Evolutionary conservation across 495 filamentous ascomycete genomes (phyloP).

Genomic region (Neurospora sp.): DNA sequence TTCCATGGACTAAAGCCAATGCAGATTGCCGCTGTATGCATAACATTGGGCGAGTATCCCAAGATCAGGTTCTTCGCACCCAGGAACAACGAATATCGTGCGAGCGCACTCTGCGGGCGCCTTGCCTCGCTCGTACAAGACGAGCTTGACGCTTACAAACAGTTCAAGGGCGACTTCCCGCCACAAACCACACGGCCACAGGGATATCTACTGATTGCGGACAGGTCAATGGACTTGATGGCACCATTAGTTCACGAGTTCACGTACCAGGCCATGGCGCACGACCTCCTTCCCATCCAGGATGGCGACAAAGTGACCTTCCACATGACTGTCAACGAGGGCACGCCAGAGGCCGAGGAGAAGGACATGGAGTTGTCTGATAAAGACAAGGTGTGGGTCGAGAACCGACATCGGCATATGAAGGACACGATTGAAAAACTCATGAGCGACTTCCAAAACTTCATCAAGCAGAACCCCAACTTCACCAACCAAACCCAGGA

Average conservation of each 20-base stretch:
- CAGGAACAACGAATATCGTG: conserved; percentile 67
- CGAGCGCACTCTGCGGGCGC: conserved; percentile 73
- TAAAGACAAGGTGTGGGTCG: conserved; percentile 85
- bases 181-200: conserved; percentile 70
- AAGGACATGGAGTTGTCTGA: conserved; percentile 89
- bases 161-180: conserved; percentile 75
- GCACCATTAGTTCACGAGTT: conserved; percentile 90
- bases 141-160: conserved; percentile 76
- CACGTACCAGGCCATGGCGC: conserved; percentile 96
- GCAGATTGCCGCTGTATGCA: conserved; percentile 75
- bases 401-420: conserved; percentile 92
- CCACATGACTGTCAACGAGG: conserved; percentile 66
- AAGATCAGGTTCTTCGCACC: conserved; percentile 84
- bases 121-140: conserved; percentile 87
- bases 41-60: conserved; percentile 77
- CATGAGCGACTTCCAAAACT: conserved; percentile 84
- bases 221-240: conserved; percentile 84
- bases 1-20: conserved; percentile 16
- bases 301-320: conserved; percentile 85
- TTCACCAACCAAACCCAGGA: conserved; percentile 64
- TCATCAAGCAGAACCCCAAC: conserved; percentile 86
- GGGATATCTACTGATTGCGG: conserved; percentile 75
- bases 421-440: conserved; percentile 93
- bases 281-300: conserved; percentile 79
- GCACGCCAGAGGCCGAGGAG: conserved; percentile 50